phyloP scores from a whole-genome alignment of 345 rosid genomes.

The Brassica incana region DNA sequence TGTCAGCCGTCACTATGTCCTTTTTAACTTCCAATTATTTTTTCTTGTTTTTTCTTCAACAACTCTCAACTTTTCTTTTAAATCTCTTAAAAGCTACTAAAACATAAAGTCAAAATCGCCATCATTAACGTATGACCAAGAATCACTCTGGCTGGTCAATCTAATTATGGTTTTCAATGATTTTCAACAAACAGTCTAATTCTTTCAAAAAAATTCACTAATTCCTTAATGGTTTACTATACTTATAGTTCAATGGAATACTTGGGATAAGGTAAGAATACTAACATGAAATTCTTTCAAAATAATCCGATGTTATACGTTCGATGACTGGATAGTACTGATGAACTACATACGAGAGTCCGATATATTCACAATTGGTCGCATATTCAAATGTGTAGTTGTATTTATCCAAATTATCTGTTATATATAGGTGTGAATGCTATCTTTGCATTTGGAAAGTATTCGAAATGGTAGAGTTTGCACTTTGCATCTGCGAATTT shows the following conservation, averaged over 20 bases:
- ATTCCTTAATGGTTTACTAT: neutral
- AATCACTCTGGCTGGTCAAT: constrained; percentile 38
- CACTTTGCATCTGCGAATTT: too few relatives aligned
- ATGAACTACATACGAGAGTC: too few relatives aligned
- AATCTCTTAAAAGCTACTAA: constrained; percentile 1
- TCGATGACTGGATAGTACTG: neutral
- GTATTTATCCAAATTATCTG: too few relatives aligned
- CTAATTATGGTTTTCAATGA: constrained; percentile 37
- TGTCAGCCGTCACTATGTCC: neutral
- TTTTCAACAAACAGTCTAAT: constrained; percentile 33
- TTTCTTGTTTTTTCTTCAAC: neutral
- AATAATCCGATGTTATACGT: neutral
- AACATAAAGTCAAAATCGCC: constrained; percentile 14
- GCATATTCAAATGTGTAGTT: too few relatives aligned
- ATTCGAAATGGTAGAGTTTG: too few relatives aligned
- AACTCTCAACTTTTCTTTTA: constrained; percentile 10
- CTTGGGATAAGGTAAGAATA: neutral
- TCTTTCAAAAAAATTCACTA: constrained; percentile 1
- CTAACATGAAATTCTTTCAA: neutral
- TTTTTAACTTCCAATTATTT: neutral
- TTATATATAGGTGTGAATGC: too few relatives aligned
- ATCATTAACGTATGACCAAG: constrained; percentile 37
- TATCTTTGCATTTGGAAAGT: too few relatives aligned
- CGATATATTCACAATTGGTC: too few relatives aligned
- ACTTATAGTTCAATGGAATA: neutral